phyloP scores from a whole-genome alignment of 805 yeast genomes.

The Starmerella etchellsii region DNA sequence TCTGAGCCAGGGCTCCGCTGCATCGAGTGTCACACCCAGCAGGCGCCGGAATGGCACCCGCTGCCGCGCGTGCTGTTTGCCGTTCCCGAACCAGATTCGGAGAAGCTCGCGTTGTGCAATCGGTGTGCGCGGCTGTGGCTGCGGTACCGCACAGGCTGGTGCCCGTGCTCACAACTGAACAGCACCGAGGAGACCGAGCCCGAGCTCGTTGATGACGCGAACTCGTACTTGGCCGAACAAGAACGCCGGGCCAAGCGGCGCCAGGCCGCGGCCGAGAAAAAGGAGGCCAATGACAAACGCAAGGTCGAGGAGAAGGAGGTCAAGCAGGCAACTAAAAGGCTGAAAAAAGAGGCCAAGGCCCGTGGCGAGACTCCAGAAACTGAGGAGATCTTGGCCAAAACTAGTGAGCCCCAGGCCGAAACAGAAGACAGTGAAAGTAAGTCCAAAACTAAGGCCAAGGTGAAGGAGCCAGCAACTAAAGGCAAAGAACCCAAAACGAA shows the following conservation, averaged over 20 bases:
- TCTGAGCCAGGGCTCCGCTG: conserved; percentile 38
- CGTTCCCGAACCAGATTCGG: conserved; percentile 24
- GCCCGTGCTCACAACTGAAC: conserved; percentile 53
- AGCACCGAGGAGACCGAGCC: conserved; percentile 36
- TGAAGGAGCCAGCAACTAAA: not conserved
- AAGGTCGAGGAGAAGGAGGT: conserved; percentile 8
- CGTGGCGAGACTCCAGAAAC: not conserved
- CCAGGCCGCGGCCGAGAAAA: conserved; percentile 9
- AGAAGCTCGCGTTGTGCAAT: conserved; percentile 53
- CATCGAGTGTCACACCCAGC: conserved; percentile 52
- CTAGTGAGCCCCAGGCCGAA: not conserved
- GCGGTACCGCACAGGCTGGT: conserved; percentile 80
- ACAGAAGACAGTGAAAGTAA: not conserved
- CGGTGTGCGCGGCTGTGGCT: conserved; percentile 90
- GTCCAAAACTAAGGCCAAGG: not conserved
- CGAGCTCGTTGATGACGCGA: conserved; percentile 44
- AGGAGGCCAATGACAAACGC: conserved; percentile 12
- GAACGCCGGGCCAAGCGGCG: conserved; percentile 18
- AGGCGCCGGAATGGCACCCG: conserved; percentile 53
- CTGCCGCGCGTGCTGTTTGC: conserved; percentile 45
- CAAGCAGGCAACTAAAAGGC: conserved; percentile 15
- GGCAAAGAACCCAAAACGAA: not conserved
- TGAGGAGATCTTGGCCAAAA: not conserved
- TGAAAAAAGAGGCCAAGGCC: not conserved
- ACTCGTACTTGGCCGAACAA: conserved; percentile 23